Base-by-base conservation (phyloP, 2,329 filamentous ascomycete species). In the Saccharata proteae region DNA sequence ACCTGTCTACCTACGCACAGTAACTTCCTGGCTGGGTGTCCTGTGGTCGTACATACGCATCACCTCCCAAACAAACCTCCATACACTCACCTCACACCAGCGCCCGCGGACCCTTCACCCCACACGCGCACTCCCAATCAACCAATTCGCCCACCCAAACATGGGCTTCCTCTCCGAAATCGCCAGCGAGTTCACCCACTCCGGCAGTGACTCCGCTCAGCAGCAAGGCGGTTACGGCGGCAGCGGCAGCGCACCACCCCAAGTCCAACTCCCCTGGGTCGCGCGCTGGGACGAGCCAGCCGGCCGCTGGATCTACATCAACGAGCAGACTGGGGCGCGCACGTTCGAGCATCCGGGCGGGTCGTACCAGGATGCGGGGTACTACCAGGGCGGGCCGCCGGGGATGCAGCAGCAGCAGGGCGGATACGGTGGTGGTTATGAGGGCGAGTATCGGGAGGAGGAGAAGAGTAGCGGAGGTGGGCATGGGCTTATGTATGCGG, bases 251-350 rank as follows among this genome's bases (percentile, higher is more conserved):
- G 5, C 13, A 8, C 21, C 33, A 15, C 33, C 33, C 5, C 24
- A 11, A 6, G 22, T 35, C 18, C 29, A 27, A 12, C 27, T 29
- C 7, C 33, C 33, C 16, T 35, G 33, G 33, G 16, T 35, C 15
- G 33, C 33, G 28, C 33, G 28, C 15, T 35, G 33, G 33, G 28
- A 31, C 17, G 11, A 12, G 24, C n/a, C 18, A 5, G 28, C 28
- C 17, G 23, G 43, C 47, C 33, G 59, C 41, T 65, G 56, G 50
- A 43, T 58, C 43, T 67, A 55, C 47, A 45, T 65, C 38, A 66
- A 66, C 45, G 49, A 59, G 32, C 49, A 62, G 40, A 65, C 52
- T 14, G 61, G 61, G 22, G 52, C 64, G 43, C 50, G 54, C 12
- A 58, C 47, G 26, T 59, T 52, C 39, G 47, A 62, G 17, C 45